phyloP scores from a whole-genome alignment of 345 rosid genomes.

The Brassica incana region DNA sequence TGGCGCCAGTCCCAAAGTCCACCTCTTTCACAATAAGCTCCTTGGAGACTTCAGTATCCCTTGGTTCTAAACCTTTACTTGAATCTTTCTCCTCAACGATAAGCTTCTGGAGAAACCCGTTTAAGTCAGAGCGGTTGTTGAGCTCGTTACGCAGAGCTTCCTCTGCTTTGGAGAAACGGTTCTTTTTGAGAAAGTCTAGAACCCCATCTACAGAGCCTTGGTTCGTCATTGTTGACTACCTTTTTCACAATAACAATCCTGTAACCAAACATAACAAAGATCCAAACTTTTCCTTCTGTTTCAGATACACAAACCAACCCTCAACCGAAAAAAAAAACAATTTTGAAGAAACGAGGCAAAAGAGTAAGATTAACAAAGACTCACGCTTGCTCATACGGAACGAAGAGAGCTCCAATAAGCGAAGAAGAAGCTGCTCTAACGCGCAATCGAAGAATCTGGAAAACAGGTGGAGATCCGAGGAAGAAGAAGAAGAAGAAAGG shows the following conservation, averaged over 20 bases:
- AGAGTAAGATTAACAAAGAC: conserved; percentile 4
- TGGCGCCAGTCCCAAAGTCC: conserved; percentile 68
- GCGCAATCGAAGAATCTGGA: conserved; percentile 7
- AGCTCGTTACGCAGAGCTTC: conserved; percentile 93
- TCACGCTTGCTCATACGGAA: conserved; percentile 35
- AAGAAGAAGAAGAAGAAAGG: background rate
- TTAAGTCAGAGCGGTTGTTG: conserved; percentile 60
- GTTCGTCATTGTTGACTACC: conserved; percentile 59
- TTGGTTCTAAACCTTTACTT: conserved; percentile 39
- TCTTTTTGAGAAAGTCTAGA: conserved; percentile 73
- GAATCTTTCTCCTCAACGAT: conserved; percentile 54
- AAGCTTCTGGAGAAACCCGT: conserved; percentile 69
- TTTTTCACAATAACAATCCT: conserved; percentile 40
- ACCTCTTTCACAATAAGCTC: conserved; percentile 93
- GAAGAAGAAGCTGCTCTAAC: background rate
- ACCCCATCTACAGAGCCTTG: conserved; percentile 66
- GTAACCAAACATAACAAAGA: conserved; percentile 28
- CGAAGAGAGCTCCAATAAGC: conserved; percentile 8
- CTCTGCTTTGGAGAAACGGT: conserved; percentile 85
- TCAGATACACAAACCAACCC: background rate
- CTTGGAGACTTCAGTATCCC: conserved; percentile 56
- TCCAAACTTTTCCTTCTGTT: background rate
- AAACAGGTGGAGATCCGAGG: conserved; percentile 20
- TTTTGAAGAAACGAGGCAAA: conserved; percentile 2
- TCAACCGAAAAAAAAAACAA: conserved; percentile 6